Base-by-base conservation (phyloP, 768 basidiomycete genomes). In the Macrocybe gigantea region DNA sequence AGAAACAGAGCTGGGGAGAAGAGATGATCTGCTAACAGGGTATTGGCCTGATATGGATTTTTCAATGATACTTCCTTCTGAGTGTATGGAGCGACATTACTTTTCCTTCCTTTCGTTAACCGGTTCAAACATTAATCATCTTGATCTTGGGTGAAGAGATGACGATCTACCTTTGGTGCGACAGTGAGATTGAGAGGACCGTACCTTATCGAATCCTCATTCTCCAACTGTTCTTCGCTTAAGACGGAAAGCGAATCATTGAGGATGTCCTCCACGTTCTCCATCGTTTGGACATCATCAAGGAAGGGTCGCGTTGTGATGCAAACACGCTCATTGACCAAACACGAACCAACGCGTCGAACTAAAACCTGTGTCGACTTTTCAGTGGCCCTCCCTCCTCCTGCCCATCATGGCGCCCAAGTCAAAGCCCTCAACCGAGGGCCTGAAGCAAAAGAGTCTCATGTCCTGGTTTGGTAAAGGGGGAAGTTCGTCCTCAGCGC, bases 1-100 rank as follows among this genome's bases (percentile, higher is more conserved):
- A 88, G 69, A 47, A 82, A 73, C 6, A 88, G 68, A 7, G 78
- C 75, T 11, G 83, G 85, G 35, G 82, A 87, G 60, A 87, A 88
- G 3, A 87, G 68, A 52, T 84, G 82, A 62, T 88, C 84, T 42
- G 84, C 85, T 14, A 88, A 68, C 7, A 86, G 70, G 10, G 82
- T 84, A 51, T 79, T 85, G 30, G 84, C 81, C 83, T 86, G 60
- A 37, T 29, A 51, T 44, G 33, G 44, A 15, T 43, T 43, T 51
- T 36, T 35, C 30, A 42, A 56, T 38, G 37, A 50, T 44, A 32
- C 44, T 50, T 41, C n/a, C 40, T 41, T 48, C 33, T 8, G 32
- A 38, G 37, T 34, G 43, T 15, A 45, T 41, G 31, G 33, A 44
- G 50, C 50, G 48, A 56, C 47, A 44, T 50, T 42, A 82, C 80